Evolutionary conservation across 495 filamentous ascomycete species (phyloP).

Genomic region (Aspergillus bertholletiae): DNA sequence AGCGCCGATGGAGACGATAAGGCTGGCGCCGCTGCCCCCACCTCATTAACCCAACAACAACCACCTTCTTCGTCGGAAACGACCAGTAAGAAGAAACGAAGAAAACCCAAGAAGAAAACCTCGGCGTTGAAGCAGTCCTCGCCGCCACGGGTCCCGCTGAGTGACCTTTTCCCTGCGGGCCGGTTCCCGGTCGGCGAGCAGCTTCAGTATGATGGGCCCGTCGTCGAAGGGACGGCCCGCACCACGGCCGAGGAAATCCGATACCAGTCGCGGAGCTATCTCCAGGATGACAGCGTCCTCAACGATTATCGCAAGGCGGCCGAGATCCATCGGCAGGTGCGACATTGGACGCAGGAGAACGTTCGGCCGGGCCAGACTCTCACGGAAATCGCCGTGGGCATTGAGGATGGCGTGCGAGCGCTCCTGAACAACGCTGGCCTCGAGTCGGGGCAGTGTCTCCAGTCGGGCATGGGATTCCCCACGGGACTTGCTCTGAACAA

Average conservation of each 20-base stretch:
- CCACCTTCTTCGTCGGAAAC: slow-evolving; percentile 1
- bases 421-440: slow-evolving; percentile 55
- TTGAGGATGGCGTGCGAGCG: slow-evolving; percentile 58
- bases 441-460: slow-evolving; percentile 54
- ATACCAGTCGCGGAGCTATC: slow-evolving; percentile 41
- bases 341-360: slow-evolving; percentile 53
- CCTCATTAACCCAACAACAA: no score
- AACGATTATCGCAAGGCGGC: slow-evolving; percentile 59
- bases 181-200: slow-evolving; percentile 54
- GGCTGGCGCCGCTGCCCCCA: slow-evolving; percentile 21
- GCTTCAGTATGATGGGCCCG: slow-evolving; percentile 40
- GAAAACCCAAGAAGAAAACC: slow-evolving; percentile 50
- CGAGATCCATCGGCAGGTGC: slow-evolving; percentile 59
- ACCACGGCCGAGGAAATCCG: slow-evolving; percentile 58
- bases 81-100: slow-evolving; percentile 47
- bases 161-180: slow-evolving; percentile 46
- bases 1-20: slow-evolving; percentile 34
- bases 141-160: slow-evolving; percentile 52
- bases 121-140: slow-evolving; percentile 42
- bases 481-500: slow-evolving; percentile 59
- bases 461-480: slow-evolving; percentile 60
- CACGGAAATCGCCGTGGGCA: slow-evolving; percentile 57
- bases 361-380: slow-evolving; percentile 55
- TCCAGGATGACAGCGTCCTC: slow-evolving; percentile 53
- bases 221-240: slow-evolving; percentile 50